A percentile compares a stretch with the other conserved stretches of the same genome.
phyloP scores from a whole-genome alignment of 192 early-diverging fungal genomes.

The Coemansia interrupta region DNA sequence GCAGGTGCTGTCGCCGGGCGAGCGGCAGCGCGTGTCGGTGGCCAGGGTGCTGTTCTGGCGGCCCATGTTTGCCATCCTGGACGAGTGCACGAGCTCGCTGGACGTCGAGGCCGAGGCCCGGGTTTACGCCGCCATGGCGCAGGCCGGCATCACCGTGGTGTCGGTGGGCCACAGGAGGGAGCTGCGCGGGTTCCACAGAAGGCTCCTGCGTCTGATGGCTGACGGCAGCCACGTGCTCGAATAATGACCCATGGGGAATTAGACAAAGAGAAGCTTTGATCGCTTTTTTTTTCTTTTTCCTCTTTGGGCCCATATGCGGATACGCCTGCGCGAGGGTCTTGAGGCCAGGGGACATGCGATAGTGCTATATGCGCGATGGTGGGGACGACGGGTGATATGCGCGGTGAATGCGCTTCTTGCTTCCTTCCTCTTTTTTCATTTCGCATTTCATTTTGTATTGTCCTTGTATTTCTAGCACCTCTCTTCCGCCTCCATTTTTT shows the following conservation, averaged over 20 bases:
- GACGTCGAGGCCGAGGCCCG: constrained; percentile 52
- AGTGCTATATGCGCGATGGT: too few relatives aligned
- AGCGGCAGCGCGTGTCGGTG: constrained; percentile 69
- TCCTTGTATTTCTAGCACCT: too few relatives aligned
- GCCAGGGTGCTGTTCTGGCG: constrained; percentile 65
- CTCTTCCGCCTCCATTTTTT: too few relatives aligned
- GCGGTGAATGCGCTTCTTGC: too few relatives aligned
- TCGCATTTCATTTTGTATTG: too few relatives aligned
- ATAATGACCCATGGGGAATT: constrained; percentile 11
- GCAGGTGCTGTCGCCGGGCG: constrained; percentile 71
- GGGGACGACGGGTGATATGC: too few relatives aligned
- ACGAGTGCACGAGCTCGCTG: constrained; percentile 69
- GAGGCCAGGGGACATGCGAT: too few relatives aligned
- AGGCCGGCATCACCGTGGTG: constrained; percentile 76
- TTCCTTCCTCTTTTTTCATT: too few relatives aligned
- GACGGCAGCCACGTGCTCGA: constrained; percentile 12
- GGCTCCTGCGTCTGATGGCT: constrained; percentile 39
- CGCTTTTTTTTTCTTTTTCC: not conserved
- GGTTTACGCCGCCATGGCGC: constrained; percentile 60
- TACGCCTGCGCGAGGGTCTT: too few relatives aligned
- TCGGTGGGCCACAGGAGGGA: constrained; percentile 79
- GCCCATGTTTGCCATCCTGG: constrained; percentile 72
- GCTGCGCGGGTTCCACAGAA: constrained; percentile 54
- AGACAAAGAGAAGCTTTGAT: not conserved
- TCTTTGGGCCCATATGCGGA: too few relatives aligned